phyloP scores from a whole-genome alignment of 495 filamentous ascomycete genomes.

The Immersiella caudata region DNA sequence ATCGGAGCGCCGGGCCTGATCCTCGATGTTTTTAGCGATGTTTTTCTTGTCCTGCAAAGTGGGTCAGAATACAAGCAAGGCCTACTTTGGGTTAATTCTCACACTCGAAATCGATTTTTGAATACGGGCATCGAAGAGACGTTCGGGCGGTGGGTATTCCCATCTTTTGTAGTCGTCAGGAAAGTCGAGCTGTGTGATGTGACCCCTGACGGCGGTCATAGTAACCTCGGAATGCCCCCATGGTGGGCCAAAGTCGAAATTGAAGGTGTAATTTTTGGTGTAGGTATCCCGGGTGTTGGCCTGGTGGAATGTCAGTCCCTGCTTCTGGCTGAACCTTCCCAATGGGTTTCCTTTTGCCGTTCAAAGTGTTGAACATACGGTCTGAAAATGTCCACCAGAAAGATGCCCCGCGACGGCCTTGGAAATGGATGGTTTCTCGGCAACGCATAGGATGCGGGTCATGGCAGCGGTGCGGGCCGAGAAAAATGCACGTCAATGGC shows the following conservation, averaged over 20 bases:
- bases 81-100: conserved; percentile 21
- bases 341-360: too few relatives aligned
- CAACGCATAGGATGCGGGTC: conserved; percentile 81
- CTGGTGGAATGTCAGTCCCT: conserved; percentile 27
- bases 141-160: conserved; percentile 74
- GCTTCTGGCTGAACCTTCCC: too few relatives aligned
- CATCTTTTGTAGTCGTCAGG: conserved; percentile 69
- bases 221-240: conserved; percentile 84
- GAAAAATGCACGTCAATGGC: conserved; percentile 12
- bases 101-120: conserved; percentile 65
- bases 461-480: conserved; percentile 24
- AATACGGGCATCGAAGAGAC: conserved; percentile 85
- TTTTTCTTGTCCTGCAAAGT: conserved; percentile 67
- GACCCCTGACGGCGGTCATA: conserved; percentile 91
- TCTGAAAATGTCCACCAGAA: conserved; percentile 69
- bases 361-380: conserved; percentile 54
- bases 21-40: conserved; percentile 82
- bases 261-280: conserved; percentile 93
- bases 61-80: conserved; percentile 19
- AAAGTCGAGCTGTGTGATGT: conserved; percentile 78
- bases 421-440: conserved; percentile 95
- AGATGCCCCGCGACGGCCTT: conserved; percentile 91
- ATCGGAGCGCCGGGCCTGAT: conserved; percentile 67
- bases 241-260: conserved; percentile 76
- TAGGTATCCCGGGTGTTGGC: conserved; percentile 66